Evolutionary conservation across 139 green algal species (phyloP).

Genomic region (Chlorella sp.): DNA sequence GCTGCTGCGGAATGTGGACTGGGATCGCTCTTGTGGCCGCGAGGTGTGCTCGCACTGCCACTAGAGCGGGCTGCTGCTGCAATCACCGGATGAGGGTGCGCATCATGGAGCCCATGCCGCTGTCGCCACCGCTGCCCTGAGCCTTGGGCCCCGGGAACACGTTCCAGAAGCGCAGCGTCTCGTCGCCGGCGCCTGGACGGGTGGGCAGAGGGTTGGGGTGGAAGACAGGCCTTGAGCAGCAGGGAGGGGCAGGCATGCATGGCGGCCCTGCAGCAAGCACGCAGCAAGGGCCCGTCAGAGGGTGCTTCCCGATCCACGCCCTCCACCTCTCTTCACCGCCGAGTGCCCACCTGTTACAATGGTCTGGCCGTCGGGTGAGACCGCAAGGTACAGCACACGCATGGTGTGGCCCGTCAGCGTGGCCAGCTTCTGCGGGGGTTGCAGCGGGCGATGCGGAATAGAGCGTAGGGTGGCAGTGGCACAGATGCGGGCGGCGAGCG

Average conservation of each 20-base stretch:
- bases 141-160: conserved; percentile 83
- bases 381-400: conserved; percentile 94
- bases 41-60: no score
- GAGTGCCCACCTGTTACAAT: conserved; percentile 98
- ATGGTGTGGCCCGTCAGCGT: conserved; percentile 95
- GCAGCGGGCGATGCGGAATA: not conserved
- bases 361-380: conserved; percentile 95
- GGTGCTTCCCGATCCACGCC: no score
- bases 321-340: no score
- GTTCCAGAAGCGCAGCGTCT: conserved; percentile 97
- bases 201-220: not conserved
- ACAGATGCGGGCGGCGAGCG: no score
- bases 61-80: no score
- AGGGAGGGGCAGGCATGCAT: no score
- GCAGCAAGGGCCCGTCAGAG: no score
- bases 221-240: not conserved
- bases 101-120: conserved; percentile 61
- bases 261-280: no score
- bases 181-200: conserved; percentile 74
- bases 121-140: conserved; percentile 42
- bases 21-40: no score
- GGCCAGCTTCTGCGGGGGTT: conserved; percentile 80
- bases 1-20: no score
- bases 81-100: conserved; percentile 74
- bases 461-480: no score